Evolutionary conservation across 306 rosid species (phyloP).

Genomic region (Fragaria iinumae): DNA sequence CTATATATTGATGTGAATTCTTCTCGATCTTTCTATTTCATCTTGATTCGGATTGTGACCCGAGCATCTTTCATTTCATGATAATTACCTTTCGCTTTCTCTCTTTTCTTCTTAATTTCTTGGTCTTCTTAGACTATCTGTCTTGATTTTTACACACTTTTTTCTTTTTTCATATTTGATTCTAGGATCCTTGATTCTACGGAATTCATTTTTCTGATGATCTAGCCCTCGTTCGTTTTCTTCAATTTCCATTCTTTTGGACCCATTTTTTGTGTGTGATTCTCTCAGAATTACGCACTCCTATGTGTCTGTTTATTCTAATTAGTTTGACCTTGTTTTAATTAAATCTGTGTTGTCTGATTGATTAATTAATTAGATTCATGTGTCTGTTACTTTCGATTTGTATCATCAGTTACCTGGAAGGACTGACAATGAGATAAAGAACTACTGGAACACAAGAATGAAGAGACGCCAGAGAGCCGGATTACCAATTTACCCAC

Average conservation of each 20-base stretch:
- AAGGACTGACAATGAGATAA: conserved; percentile 86
- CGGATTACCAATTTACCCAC: conserved; percentile 72
- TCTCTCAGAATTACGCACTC: conserved; percentile 1
- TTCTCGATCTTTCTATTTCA: neutral
- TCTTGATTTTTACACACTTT: conserved; percentile 5
- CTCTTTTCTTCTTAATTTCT: neutral
- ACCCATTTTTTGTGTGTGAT: neutral
- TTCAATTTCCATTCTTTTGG: neutral
- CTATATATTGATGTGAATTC: neutral
- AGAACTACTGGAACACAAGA: conserved; percentile 88
- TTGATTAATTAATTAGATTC: neutral
- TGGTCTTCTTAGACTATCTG: conserved; percentile 21
- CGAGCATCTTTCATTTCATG: conserved; percentile 5
- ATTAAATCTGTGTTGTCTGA: neutral
- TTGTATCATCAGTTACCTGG: conserved; percentile 68
- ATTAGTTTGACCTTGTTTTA: conserved; percentile 7
- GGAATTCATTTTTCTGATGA: neutral
- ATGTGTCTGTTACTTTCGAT: neutral
- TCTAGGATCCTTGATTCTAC: neutral
- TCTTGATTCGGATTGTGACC: conserved; percentile 9
- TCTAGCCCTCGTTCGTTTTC: too few species aligned
- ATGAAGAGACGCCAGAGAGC: conserved; percentile 70
- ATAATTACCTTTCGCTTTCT: neutral
- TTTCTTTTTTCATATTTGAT: neutral
- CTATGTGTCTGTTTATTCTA: neutral